These are phyloP conservation scores for Pythium dissotocum DNA, from an alignment of 352 stramenopile species.

Conservation along the genomic window DNA sequence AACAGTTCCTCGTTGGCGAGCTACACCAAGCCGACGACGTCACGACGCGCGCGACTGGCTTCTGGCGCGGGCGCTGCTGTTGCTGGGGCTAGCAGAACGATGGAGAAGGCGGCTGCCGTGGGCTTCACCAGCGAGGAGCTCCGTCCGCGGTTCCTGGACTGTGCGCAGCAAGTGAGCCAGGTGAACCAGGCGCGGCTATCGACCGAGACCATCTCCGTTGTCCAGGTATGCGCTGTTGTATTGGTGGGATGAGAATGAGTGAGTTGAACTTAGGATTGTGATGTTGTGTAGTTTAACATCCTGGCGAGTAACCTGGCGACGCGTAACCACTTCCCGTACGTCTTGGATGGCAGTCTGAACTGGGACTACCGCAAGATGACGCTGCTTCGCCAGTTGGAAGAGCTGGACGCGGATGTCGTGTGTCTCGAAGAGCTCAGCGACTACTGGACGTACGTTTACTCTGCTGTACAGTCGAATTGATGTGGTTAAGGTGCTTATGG, in stretches of 20 bases:
- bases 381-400: slow-evolving; percentile 71
- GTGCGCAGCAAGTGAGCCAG: slow-evolving; percentile 47
- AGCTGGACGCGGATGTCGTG: slow-evolving; percentile 77
- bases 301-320: slow-evolving; percentile 84
- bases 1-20: slow-evolving; percentile 2
- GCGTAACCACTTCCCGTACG: slow-evolving; percentile 85
- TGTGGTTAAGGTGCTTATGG: neutral
- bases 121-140: slow-evolving; percentile 9
- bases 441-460: slow-evolving; percentile 79
- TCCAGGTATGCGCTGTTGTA: slow-evolving; percentile 45
- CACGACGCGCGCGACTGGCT: slow-evolving; percentile 4
- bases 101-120: neutral
- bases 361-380: slow-evolving; percentile 84
- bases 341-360: slow-evolving; percentile 77
- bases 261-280: neutral
- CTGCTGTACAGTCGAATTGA: neutral
- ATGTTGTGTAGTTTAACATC: slow-evolving; percentile 66
- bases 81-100: neutral
- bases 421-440: slow-evolving; percentile 87
- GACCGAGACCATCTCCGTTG: slow-evolving; percentile 72
- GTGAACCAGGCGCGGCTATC: slow-evolving; percentile 34
- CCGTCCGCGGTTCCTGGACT: slow-evolving; percentile 42
- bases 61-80: neutral
- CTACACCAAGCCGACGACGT: neutral
- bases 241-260: neutral